These are phyloP conservation scores for Diaporthe velutina DNA, from an alignment of 2,329 filamentous ascomycete species.

Conservation along the genomic window DNA sequence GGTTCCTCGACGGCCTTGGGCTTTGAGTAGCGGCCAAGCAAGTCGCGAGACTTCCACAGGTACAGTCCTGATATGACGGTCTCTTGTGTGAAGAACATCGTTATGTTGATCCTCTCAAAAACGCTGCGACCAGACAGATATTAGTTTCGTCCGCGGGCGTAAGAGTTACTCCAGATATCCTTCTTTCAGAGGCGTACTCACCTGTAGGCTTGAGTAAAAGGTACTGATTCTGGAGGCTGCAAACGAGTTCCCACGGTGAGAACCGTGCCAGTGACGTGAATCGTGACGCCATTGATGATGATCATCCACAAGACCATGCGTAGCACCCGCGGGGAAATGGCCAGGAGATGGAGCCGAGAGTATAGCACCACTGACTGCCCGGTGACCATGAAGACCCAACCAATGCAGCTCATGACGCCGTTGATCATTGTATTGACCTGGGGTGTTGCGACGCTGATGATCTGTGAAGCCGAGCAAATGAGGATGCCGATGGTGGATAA, in stretches of 20 bases:
- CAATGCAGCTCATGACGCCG: constrained; percentile 46
- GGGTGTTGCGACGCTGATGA: constrained; percentile 11
- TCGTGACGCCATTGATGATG: constrained; percentile 59
- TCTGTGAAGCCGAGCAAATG: constrained; percentile 20
- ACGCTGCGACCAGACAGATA: constrained; percentile 53
- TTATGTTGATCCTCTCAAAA: constrained; percentile 63
- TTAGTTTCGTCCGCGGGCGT: not conserved
- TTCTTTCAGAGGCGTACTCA: not conserved
- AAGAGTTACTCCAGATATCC: no score
- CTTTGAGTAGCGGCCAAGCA: constrained; percentile 48
- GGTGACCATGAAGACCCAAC: constrained; percentile 68
- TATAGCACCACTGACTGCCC: constrained; percentile 69
- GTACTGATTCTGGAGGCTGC: not conserved
- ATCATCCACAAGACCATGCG: constrained; percentile 64
- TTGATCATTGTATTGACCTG: not conserved
- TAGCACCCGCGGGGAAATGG: constrained; percentile 59
- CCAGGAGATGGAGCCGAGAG: constrained; percentile 66
- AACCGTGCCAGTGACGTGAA: constrained; percentile 63
- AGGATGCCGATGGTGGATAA: constrained; percentile 17
- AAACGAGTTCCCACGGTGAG: constrained; percentile 60
- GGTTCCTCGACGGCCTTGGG: constrained; percentile 41
- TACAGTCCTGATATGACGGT: constrained; percentile 60
- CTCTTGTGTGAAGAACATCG: constrained; percentile 61
- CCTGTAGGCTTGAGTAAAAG: constrained; percentile 10
- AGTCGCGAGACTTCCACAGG: constrained; percentile 57